A percentile compares a stretch with the other conserved stretches of the same genome.
Evolutionary conservation across 2,329 filamentous ascomycete genomes (phyloP).

Genomic region (Ascochyta fabae): DNA sequence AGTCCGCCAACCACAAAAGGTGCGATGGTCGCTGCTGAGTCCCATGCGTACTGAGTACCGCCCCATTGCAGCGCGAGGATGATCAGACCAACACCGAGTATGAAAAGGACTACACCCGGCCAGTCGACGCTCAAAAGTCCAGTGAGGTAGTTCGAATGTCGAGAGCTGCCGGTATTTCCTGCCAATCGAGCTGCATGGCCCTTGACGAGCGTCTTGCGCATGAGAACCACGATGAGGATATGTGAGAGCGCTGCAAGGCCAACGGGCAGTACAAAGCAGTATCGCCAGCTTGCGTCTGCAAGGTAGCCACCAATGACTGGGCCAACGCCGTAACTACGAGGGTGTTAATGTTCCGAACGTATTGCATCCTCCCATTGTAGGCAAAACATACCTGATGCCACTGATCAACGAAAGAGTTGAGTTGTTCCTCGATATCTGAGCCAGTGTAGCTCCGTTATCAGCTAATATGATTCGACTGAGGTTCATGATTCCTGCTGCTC

Average conservation of each 20-base stretch:
- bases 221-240: conserved; percentile 61
- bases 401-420: conserved; percentile 68
- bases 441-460: conserved; percentile 68
- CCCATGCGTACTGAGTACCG: conserved; percentile 65
- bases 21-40: conserved; percentile 60
- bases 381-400: conserved; percentile 53
- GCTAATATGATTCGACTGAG: conserved; percentile 68
- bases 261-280: conserved; percentile 66
- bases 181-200: conserved; percentile 50
- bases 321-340: conserved; percentile 61
- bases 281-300: conserved; percentile 65
- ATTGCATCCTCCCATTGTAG: not conserved
- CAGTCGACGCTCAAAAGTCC: conserved; percentile 56
- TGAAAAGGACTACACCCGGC: conserved; percentile 43
- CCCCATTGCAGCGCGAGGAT: conserved; percentile 59
- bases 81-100: conserved; percentile 42
- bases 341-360: not conserved
- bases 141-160: conserved; percentile 42
- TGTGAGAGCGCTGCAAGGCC: conserved; percentile 54
- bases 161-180: conserved; percentile 37
- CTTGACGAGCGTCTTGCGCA: conserved; percentile 64
- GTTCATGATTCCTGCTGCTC: conserved; percentile 67
- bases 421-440: conserved; percentile 73
- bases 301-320: conserved; percentile 68
- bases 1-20: conserved; percentile 60